Conservation (phyloP, 257 asterid species). For the Lycium barbarum region DNA sequence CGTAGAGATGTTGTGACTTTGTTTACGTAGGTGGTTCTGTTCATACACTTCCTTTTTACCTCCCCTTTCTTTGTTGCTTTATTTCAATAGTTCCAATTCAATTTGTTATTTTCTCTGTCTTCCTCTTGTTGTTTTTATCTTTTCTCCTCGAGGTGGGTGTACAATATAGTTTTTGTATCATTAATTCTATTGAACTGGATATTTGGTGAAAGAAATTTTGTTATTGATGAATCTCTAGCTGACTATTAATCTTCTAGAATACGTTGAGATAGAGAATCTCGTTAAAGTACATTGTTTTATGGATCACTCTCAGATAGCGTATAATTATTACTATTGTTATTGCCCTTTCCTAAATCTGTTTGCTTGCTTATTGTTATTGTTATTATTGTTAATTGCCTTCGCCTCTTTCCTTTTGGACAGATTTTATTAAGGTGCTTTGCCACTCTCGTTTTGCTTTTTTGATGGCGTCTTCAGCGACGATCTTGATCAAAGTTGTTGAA, state of each 20-base stretch:
- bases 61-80: slow-evolving; percentile 5
- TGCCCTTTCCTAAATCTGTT: background rate
- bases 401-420: too few species aligned
- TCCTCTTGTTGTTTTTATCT: background rate
- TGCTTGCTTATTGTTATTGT: too few species aligned
- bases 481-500: too few species aligned
- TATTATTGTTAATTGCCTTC: too few species aligned
- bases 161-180: slow-evolving; percentile 25
- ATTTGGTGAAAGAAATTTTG: slow-evolving; percentile 15
- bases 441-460: too few species aligned
- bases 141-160: slow-evolving; percentile 23
- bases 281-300: background rate
- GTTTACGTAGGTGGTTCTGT: slow-evolving; percentile 65
- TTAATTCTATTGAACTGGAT: slow-evolving; percentile 14
- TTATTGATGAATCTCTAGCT: background rate
- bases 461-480: too few species aligned
- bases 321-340: background rate
- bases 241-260: background rate
- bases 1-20: slow-evolving; percentile 94
- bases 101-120: background rate
- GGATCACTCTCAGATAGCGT: background rate
- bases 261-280: background rate
- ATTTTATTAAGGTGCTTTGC: too few species aligned
- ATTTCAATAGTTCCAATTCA: slow-evolving; percentile 5
- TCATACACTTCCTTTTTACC: slow-evolving; percentile 5